Conservation (phyloP, 495 filamentous ascomycete species). For the Aspergillus baeticus region DNA sequence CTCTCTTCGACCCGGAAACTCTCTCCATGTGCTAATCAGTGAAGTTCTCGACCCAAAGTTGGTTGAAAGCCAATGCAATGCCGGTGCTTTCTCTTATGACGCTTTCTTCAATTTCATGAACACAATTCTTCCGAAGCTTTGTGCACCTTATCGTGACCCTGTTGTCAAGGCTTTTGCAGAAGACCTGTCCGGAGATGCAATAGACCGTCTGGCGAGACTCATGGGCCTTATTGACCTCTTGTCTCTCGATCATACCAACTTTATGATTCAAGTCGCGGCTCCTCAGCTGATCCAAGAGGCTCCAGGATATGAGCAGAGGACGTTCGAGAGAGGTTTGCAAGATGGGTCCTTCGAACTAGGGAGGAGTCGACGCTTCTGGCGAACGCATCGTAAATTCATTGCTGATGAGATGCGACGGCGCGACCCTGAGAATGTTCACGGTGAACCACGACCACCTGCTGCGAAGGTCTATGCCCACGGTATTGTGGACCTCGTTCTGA, state of each 20-base stretch:
- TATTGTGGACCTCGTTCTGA: slow-evolving; percentile 63
- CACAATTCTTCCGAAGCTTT: slow-evolving; percentile 85
- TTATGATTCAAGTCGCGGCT: slow-evolving; percentile 77
- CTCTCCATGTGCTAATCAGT: slow-evolving; percentile 78
- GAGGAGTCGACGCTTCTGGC: slow-evolving; percentile 71
- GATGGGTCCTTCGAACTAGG: slow-evolving; percentile 56
- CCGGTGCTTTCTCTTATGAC: slow-evolving; percentile 88
- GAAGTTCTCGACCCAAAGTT: slow-evolving; percentile 81
- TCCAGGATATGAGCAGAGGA: slow-evolving; percentile 73
- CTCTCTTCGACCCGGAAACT: slow-evolving; percentile 74
- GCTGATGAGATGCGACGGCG: slow-evolving; percentile 69
- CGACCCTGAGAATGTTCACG: slow-evolving; percentile 65
- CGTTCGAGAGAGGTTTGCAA: slow-evolving; percentile 69
- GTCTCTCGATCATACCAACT: slow-evolving; percentile 94
- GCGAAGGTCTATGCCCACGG: slow-evolving; percentile 80
- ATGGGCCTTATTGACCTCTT: slow-evolving; percentile 87
- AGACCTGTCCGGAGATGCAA: slow-evolving; percentile 73
- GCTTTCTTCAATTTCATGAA: slow-evolving; percentile 91
- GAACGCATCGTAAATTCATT: slow-evolving; percentile 63
- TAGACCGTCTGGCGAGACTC: slow-evolving; percentile 78
- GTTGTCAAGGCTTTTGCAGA: slow-evolving; percentile 77
- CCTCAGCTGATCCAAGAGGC: slow-evolving; percentile 81
- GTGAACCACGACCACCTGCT: slow-evolving; percentile 35
- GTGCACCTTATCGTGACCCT: slow-evolving; percentile 84
- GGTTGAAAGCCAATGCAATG: slow-evolving; percentile 71